A percentile compares a stretch with the other conserved stretches of the same genome.
Conservation (phyloP, 495 filamentous ascomycete species). For the Aspergillus diversus region DNA sequence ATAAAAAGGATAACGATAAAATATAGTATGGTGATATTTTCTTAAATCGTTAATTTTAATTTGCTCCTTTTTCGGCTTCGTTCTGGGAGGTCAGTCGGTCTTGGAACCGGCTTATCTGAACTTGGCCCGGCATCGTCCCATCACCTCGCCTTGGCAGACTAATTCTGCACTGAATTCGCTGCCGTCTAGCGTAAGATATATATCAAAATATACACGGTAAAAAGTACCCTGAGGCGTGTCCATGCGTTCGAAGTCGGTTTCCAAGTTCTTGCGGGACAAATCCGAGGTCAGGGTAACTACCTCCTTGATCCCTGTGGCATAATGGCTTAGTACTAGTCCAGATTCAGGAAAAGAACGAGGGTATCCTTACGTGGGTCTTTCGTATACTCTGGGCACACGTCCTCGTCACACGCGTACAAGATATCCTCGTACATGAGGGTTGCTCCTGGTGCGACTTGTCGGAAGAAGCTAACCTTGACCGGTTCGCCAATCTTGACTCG, state of each 20-base stretch:
- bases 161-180: constrained; percentile 98
- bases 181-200: constrained; percentile 94
- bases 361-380: constrained; percentile 90
- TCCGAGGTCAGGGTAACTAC: constrained; percentile 97
- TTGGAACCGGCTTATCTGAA: constrained; percentile 56
- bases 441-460: constrained; percentile 95
- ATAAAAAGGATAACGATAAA: background rate
- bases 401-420: constrained; percentile 95
- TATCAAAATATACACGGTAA: constrained; percentile 82
- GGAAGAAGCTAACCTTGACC: constrained; percentile 98
- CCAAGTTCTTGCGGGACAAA: constrained; percentile 94
- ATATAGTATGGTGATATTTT: background rate
- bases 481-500: constrained; percentile 98
- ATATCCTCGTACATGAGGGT: constrained; percentile 99
- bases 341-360: constrained; percentile 27
- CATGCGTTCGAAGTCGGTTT: constrained; percentile 99
- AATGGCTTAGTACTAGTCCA: background rate
- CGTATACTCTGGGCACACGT: constrained; percentile 97
- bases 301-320: constrained; percentile 87
- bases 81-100: background rate
- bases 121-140: constrained; percentile 92
- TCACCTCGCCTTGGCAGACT: constrained; percentile 98
- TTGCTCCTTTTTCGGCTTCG: constrained; percentile 4
- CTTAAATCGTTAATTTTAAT: background rate
- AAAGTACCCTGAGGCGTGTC: constrained; percentile 98